Evolutionary conservation across 495 filamentous ascomycete species (phyloP).

Genomic region (Trichoderma virens): DNA sequence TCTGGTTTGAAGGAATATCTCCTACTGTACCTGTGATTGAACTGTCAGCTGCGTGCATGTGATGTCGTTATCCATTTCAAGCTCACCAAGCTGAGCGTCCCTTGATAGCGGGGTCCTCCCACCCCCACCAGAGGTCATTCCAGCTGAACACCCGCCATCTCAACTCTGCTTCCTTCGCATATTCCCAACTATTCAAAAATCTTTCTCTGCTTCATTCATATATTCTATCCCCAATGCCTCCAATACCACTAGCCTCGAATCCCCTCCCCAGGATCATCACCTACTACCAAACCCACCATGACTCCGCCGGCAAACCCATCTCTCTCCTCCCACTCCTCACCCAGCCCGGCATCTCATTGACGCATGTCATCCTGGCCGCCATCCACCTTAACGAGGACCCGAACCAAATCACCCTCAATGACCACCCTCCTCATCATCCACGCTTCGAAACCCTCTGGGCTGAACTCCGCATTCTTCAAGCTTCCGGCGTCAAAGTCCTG

Average conservation of each 20-base stretch:
- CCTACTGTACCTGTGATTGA: no score
- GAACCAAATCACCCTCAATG: slow-evolving; percentile 62
- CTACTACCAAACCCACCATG: slow-evolving; percentile 36
- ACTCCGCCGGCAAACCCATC: slow-evolving; percentile 46
- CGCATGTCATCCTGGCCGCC: slow-evolving; percentile 70
- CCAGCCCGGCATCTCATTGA: slow-evolving; percentile 41
- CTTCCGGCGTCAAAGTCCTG: slow-evolving; percentile 59
- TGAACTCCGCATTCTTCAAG: slow-evolving; percentile 52
- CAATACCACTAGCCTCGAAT: not conserved
- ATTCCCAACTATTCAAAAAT: not conserved
- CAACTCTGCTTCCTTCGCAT: no score
- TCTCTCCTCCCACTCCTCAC: slow-evolving; percentile 67
- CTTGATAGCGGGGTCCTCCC: no score
- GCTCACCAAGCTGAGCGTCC: no score
- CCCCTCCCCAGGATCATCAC: slow-evolving; percentile 14
- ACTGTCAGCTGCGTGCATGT: no score
- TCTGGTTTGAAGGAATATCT: no score
- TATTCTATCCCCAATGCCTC: slow-evolving; percentile 9
- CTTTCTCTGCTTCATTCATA: not conserved
- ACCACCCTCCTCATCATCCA: slow-evolving; percentile 50
- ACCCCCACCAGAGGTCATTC: no score
- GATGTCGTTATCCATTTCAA: no score
- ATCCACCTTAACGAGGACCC: slow-evolving; percentile 59
- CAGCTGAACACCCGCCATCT: no score
- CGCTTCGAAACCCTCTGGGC: slow-evolving; percentile 57